A percentile compares a stretch with the other conserved stretches of the same genome.
phyloP scores from a whole-genome alignment of 2,329 filamentous ascomycete species.

The Achaetomium macrosporum region DNA sequence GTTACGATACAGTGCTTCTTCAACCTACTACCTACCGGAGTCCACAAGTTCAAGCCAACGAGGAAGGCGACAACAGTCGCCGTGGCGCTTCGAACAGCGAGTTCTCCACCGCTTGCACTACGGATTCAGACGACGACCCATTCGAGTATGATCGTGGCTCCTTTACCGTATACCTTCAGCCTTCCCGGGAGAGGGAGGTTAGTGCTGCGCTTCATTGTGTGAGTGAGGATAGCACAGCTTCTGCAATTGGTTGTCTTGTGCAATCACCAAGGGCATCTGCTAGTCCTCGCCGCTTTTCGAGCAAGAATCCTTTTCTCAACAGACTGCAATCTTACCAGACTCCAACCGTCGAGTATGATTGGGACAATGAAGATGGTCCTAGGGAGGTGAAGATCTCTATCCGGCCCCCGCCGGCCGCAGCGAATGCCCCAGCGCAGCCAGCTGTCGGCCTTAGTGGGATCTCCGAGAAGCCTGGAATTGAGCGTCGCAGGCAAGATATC shows the following conservation, averaged over 20 bases:
- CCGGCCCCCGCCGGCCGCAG: not conserved
- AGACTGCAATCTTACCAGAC: constrained; percentile 11
- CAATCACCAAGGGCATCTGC: not conserved
- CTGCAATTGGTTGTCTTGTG: constrained; percentile 17
- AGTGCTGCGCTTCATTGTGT: constrained; percentile 35
- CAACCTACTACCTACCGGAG: constrained; percentile 1
- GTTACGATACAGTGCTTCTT: not conserved
- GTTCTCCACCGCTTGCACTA: constrained; percentile 16
- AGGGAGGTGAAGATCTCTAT: constrained; percentile 23
- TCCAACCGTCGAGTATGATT: constrained; percentile 3
- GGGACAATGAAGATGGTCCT: constrained; percentile 8
- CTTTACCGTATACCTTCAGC: constrained; percentile 35
- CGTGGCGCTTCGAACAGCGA: constrained; percentile 27
- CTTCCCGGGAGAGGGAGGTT: constrained; percentile 38
- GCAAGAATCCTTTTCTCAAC: constrained; percentile 16
- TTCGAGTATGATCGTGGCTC: constrained; percentile 41
- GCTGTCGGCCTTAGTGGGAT: not conserved
- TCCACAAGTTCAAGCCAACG: not conserved
- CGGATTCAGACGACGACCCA: constrained; percentile 37
- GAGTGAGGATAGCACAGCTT: constrained; percentile 22
- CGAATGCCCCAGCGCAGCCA: not conserved
- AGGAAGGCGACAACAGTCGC: constrained; percentile 18
- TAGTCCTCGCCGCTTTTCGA: constrained; percentile 12
- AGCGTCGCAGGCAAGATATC: not conserved
- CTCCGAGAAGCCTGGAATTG: not conserved